Evolutionary conservation across 192 early-diverging fungal genomes (phyloP).

Genomic region (Backusella mclennaniae): DNA sequence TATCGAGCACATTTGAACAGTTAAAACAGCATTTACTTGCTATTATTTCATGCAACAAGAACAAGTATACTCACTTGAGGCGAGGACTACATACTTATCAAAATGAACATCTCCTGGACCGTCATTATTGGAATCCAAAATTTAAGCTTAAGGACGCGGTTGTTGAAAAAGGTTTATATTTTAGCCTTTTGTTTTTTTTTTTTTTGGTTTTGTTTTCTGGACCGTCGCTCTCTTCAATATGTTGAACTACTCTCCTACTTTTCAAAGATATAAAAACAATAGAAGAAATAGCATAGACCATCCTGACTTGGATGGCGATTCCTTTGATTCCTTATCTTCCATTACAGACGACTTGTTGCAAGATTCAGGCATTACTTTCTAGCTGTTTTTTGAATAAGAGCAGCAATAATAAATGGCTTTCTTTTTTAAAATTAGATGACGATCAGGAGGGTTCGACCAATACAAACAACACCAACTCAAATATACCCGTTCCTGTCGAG

Average conservation of each 20-base stretch:
- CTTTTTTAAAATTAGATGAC: too few relatives aligned
- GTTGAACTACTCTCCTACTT: background rate
- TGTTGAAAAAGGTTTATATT: background rate
- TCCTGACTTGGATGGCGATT: slow-evolving; percentile 1
- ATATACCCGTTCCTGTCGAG: background rate
- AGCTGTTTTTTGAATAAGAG: background rate
- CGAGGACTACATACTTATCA: background rate
- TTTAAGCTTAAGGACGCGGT: background rate
- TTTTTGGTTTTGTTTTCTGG: background rate
- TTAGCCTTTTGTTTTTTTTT: background rate
- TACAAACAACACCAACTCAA: background rate
- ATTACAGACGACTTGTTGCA: background rate
- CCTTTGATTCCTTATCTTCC: background rate
- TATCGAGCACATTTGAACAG: background rate
- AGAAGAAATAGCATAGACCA: slow-evolving; percentile 5
- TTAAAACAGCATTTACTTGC: background rate
- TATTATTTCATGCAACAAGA: background rate
- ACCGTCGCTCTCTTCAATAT: background rate
- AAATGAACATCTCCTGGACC: background rate
- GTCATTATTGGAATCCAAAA: background rate
- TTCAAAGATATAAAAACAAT: background rate
- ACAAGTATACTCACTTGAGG: background rate
- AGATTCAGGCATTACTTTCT: background rate
- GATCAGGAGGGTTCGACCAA: background rate
- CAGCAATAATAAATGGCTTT: background rate